Evolutionary conservation across 2,329 filamentous ascomycete species (phyloP).

Genomic region (Microsporum canis): DNA sequence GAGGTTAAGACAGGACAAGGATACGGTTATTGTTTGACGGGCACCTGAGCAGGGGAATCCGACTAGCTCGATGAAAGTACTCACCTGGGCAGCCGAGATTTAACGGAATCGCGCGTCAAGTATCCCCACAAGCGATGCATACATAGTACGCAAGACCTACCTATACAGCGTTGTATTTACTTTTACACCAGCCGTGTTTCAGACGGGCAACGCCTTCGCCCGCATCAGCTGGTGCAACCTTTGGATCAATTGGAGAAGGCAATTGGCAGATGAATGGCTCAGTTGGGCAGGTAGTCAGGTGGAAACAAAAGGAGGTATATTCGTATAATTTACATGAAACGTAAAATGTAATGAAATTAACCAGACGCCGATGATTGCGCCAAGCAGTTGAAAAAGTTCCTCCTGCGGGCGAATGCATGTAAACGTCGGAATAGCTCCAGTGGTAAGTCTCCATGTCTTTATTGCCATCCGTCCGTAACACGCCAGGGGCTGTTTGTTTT

Average conservation of each 20-base stretch:
- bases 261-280: not conserved
- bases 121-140: not conserved
- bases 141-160: not conserved
- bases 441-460: not conserved
- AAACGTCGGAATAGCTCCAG: not conserved
- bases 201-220: not conserved
- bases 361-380: not conserved
- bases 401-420: not conserved
- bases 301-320: not conserved
- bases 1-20: not conserved
- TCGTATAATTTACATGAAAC: conserved; percentile 1
- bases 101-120: not conserved
- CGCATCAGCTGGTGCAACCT: not conserved
- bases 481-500: not conserved
- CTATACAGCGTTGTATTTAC: not conserved
- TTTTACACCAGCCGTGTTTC: not conserved
- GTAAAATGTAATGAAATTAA: not conserved
- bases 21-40: not conserved
- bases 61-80: not conserved
- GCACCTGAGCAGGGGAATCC: not conserved
- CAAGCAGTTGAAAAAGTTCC: not conserved
- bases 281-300: not conserved
- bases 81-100: not conserved
- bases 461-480: not conserved
- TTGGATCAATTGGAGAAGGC: not conserved